Percentiles rank a stretch among this genome's conserved stretches.
phyloP scores from a whole-genome alignment of 2,329 filamentous ascomycete genomes.

The Fusarium odoratissimum region DNA sequence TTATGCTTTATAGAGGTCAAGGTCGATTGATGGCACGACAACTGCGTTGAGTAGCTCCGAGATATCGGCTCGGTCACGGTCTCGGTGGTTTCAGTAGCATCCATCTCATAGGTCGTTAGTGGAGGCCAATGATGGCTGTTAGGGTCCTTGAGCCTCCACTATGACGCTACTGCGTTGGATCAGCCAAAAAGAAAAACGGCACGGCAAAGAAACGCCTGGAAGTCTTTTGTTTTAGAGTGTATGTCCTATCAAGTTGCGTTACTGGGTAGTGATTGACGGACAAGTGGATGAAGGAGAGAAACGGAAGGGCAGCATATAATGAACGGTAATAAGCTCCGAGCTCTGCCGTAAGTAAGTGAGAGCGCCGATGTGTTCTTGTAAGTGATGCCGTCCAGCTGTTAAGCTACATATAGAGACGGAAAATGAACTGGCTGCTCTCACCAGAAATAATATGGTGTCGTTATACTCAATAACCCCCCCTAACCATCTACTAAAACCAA shows the following conservation, averaged over 20 bases:
- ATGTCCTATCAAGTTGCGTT: background rate
- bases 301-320: constrained; percentile 7
- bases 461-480: background rate
- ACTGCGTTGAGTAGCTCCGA: constrained; percentile 24
- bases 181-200: constrained; percentile 2
- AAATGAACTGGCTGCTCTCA: background rate
- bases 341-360: constrained; percentile 9
- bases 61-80: constrained; percentile 32
- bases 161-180: constrained; percentile 30
- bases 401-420: background rate
- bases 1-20: background rate
- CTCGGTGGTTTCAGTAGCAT: constrained; percentile 33
- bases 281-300: constrained; percentile 23
- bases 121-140: constrained; percentile 17
- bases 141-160: constrained; percentile 31
- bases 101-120: constrained; percentile 10
- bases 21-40: constrained; percentile 22
- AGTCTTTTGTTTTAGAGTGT: background rate
- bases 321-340: constrained; percentile 7
- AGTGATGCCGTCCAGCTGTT: constrained; percentile 6
- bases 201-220: constrained; percentile 14
- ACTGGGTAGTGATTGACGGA: constrained; percentile 8
- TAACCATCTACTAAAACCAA: background rate
- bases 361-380: background rate
- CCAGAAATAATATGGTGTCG: background rate